Conservation (phyloP, 2,329 filamentous ascomycete genomes). For the Aspergillus brasiliensis region DNA sequence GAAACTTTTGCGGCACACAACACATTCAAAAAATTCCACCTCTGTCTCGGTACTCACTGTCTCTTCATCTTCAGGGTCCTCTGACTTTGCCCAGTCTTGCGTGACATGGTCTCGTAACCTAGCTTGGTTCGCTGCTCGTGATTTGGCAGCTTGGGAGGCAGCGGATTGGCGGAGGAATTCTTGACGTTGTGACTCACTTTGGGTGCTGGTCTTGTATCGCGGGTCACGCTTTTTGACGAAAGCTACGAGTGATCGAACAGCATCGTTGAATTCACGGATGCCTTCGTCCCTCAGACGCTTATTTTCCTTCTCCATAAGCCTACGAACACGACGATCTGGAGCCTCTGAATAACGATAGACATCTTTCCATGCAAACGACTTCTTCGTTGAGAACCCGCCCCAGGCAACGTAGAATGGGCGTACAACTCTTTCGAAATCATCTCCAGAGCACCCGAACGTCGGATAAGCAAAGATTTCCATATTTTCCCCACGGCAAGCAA, state of each 20-base stretch:
- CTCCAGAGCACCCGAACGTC: slow-evolving; percentile 75
- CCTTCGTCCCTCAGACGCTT: slow-evolving; percentile 79
- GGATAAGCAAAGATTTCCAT: slow-evolving; percentile 69
- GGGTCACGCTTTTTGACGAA: slow-evolving; percentile 93
- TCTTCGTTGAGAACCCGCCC: slow-evolving; percentile 79
- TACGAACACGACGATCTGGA: slow-evolving; percentile 77
- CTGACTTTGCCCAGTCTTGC: slow-evolving; percentile 73
- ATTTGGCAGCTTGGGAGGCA: slow-evolving; percentile 79
- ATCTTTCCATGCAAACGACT: slow-evolving; percentile 89
- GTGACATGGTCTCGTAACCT: slow-evolving; percentile 66
- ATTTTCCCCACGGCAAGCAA: slow-evolving; percentile 70
- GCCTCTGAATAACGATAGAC: slow-evolving; percentile 80
- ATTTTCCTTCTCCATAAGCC: slow-evolving; percentile 95
- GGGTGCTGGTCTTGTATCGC: slow-evolving; percentile 74
- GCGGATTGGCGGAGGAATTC: slow-evolving; percentile 75
- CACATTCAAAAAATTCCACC: slow-evolving; percentile 62
- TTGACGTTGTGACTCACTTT: slow-evolving; percentile 79
- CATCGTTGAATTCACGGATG: slow-evolving; percentile 86
- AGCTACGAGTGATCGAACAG: slow-evolving; percentile 78
- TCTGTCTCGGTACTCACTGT: slow-evolving; percentile 49
- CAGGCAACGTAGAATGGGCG: slow-evolving; percentile 80
- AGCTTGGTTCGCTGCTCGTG: slow-evolving; percentile 77
- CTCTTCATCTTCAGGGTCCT: slow-evolving; percentile 56
- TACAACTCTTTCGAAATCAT: slow-evolving; percentile 74
- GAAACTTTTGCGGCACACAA: slow-evolving; percentile 67